Percentiles rank a stretch among this genome's conserved stretches.
These are phyloP conservation scores for Capronia coronata DNA, from an alignment of 2,329 filamentous ascomycete species.

Conservation along the genomic window DNA sequence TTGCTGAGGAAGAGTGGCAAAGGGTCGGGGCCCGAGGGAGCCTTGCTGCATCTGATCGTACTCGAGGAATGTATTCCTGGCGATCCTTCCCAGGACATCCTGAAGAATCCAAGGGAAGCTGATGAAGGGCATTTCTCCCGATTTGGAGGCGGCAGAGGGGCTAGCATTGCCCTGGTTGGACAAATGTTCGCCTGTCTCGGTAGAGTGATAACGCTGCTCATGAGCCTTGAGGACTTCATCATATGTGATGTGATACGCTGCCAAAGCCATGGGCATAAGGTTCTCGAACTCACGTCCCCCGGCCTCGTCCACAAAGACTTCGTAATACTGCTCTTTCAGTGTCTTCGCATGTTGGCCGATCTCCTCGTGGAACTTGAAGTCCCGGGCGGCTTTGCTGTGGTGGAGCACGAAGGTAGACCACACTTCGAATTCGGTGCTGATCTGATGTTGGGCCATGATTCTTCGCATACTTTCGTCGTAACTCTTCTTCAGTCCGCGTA, in stretches of 20 bases:
- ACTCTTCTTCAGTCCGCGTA: slow-evolving; percentile 60
- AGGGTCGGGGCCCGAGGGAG: not conserved
- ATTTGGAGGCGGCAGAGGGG: not conserved
- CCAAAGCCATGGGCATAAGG: slow-evolving; percentile 68
- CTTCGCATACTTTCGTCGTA: slow-evolving; percentile 74
- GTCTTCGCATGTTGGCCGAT: slow-evolving; percentile 61
- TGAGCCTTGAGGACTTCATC: slow-evolving; percentile 40
- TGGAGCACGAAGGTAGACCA: slow-evolving; percentile 79
- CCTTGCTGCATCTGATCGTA: not conserved
- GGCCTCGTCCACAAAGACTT: slow-evolving; percentile 58
- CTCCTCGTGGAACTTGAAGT: slow-evolving; percentile 84
- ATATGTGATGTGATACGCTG: slow-evolving; percentile 70
- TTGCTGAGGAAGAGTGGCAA: not conserved
- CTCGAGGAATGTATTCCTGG: slow-evolving; percentile 31
- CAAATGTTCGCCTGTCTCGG: not conserved
- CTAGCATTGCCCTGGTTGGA: not conserved
- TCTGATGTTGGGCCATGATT: slow-evolving; percentile 77
- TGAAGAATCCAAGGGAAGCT: slow-evolving; percentile 92
- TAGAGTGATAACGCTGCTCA: not conserved
- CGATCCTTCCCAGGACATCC: slow-evolving; percentile 63
- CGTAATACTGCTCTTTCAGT: slow-evolving; percentile 63
- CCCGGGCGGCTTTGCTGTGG: slow-evolving; percentile 62
- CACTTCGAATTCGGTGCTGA: slow-evolving; percentile 83
- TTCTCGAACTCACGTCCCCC: slow-evolving; percentile 53
- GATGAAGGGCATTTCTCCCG: slow-evolving; percentile 64